Percentiles rank a stretch among this genome's conserved stretches.
These are phyloP conservation scores for Annulohypoxylon nitens DNA, from an alignment of 495 filamentous ascomycete genomes.

Conservation along the genomic window DNA sequence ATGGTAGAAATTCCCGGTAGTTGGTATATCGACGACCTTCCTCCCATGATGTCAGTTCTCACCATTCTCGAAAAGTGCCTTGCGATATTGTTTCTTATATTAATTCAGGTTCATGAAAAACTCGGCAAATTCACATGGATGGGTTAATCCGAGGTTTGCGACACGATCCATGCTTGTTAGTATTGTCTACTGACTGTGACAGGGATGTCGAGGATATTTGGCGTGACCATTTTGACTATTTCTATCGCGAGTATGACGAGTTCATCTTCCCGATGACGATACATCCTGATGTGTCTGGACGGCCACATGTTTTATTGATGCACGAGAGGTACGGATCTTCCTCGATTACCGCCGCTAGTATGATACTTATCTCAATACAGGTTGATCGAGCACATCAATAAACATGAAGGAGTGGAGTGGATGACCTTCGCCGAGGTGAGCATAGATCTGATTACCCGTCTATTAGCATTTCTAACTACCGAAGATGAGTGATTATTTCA, in stretches of 20 bases:
- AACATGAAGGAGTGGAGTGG: constrained; percentile 81
- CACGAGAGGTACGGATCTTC: constrained; percentile 57
- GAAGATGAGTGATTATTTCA: constrained; percentile 70
- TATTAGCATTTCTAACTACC: constrained; percentile 10
- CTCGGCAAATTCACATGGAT: constrained; percentile 67
- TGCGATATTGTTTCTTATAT: too few relatives aligned
- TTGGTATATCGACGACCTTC: constrained; percentile 70
- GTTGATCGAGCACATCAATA: constrained; percentile 77
- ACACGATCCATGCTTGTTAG: neutral
- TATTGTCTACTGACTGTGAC: neutral
- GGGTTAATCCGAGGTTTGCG: constrained; percentile 62
- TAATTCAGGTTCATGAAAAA: constrained; percentile 61
- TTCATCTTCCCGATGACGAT: constrained; percentile 73
- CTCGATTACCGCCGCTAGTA: neutral
- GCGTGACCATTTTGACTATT: constrained; percentile 71
- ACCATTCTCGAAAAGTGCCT: too few relatives aligned
- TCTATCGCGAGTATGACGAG: constrained; percentile 71
- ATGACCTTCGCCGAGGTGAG: constrained; percentile 72
- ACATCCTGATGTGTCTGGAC: constrained; percentile 71
- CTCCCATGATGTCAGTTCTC: constrained; percentile 62
- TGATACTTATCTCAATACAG: constrained; percentile 35
- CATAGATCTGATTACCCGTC: neutral
- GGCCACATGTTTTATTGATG: constrained; percentile 70
- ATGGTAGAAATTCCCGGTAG: constrained; percentile 69
- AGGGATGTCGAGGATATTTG: constrained; percentile 69